These are phyloP conservation scores for Fusarium subtropicale DNA, from an alignment of 2,329 filamentous ascomycete genomes.

Conservation along the genomic window DNA sequence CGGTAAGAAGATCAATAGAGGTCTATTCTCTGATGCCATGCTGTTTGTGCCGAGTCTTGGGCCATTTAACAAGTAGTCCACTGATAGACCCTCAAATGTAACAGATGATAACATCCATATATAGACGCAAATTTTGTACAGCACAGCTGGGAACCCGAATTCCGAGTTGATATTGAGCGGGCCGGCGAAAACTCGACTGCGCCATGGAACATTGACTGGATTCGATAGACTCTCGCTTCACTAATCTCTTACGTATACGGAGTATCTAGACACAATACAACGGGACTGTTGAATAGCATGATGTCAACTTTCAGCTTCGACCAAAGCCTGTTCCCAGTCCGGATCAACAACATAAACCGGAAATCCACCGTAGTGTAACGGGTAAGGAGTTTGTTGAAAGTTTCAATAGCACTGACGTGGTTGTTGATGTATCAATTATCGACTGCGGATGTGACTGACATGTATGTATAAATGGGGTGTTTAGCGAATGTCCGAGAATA, in stretches of 20 bases:
- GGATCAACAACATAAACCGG: conserved; percentile 9
- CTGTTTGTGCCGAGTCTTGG: not conserved
- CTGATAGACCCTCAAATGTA: not conserved
- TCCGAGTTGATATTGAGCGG: not conserved
- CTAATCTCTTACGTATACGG: not conserved
- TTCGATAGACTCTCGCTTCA: not conserved
- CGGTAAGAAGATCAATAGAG: not conserved
- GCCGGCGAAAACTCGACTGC: not conserved
- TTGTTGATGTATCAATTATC: conserved; percentile 8
- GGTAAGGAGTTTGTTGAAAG: not conserved
- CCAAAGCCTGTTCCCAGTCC: conserved; percentile 14
- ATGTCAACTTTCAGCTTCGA: conserved; percentile 2
- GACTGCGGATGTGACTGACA: not conserved
- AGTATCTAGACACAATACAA: not conserved
- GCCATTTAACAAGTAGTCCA: not conserved
- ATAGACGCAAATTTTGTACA: not conserved
- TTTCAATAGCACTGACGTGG: not conserved
- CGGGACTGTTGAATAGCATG: not conserved
- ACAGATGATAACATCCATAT: not conserved
- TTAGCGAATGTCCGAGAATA: conserved; percentile 7
- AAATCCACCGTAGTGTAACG: conserved; percentile 5
- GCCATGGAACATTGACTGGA: not conserved
- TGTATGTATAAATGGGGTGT: conserved; percentile 1
- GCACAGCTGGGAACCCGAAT: not conserved
- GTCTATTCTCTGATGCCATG: not conserved